phyloP scores from a whole-genome alignment of 2,329 filamentous ascomycete genomes.

The Neoarthrinium moseri region DNA sequence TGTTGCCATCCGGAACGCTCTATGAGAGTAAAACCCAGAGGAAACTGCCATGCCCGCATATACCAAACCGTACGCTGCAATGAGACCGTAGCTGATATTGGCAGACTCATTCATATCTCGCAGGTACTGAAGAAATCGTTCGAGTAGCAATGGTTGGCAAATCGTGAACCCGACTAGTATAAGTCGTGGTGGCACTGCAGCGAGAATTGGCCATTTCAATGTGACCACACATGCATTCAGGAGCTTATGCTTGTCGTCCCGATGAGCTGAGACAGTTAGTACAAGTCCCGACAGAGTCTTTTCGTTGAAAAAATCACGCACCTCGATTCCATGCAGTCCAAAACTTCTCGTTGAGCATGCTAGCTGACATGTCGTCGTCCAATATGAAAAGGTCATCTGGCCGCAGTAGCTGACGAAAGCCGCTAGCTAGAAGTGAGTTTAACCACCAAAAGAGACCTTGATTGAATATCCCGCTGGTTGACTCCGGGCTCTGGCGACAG shows the following conservation, averaged over 20 bases:
- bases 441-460: slow-evolving; percentile 38
- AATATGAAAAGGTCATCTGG: slow-evolving; percentile 33
- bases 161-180: slow-evolving; percentile 33
- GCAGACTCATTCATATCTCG: slow-evolving; percentile 20
- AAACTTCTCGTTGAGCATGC: slow-evolving; percentile 26
- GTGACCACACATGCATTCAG: slow-evolving; percentile 25
- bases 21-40: slow-evolving; percentile 29
- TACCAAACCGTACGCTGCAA: slow-evolving; percentile 31
- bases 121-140: slow-evolving; percentile 30
- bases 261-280: not conserved
- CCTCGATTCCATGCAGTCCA: slow-evolving; percentile 28
- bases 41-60: slow-evolving; percentile 30
- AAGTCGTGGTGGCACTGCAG: slow-evolving; percentile 29
- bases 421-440: slow-evolving; percentile 32
- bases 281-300: not conserved
- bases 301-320: slow-evolving; percentile 2
- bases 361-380: slow-evolving; percentile 30
- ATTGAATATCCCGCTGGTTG: slow-evolving; percentile 36
- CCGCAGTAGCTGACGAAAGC: slow-evolving; percentile 32
- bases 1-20: slow-evolving; percentile 28
- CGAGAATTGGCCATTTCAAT: slow-evolving; percentile 26
- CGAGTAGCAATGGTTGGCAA: slow-evolving; percentile 35
- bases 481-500: slow-evolving; percentile 31
- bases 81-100: slow-evolving; percentile 28
- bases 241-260: slow-evolving; percentile 20